Evolutionary conservation across 306 rosid genomes (phyloP).

Genomic region (Medicago ruthenica): DNA sequence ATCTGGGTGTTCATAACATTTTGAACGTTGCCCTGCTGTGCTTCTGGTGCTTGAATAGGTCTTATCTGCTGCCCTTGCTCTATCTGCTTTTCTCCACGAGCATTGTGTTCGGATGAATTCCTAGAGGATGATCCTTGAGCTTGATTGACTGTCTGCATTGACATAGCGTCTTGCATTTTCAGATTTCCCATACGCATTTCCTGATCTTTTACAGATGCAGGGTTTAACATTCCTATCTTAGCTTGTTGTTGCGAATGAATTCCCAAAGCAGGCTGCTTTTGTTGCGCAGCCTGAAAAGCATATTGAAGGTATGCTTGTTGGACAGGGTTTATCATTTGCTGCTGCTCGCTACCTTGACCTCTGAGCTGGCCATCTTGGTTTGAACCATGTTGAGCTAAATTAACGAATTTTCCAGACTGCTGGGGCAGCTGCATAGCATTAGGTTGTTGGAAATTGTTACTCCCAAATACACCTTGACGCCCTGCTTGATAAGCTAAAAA

Average conservation of each 20-base stretch:
- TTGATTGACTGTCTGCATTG: constrained; percentile 71
- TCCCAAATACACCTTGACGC: constrained; percentile 72
- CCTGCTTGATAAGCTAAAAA: constrained; percentile 75
- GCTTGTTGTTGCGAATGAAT: constrained; percentile 84
- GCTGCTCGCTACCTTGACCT: constrained; percentile 84
- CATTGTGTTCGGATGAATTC: constrained; percentile 63
- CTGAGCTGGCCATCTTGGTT: constrained; percentile 71
- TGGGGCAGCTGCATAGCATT: constrained; percentile 73
- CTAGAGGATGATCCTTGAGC: constrained; percentile 75
- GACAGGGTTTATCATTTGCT: constrained; percentile 75
- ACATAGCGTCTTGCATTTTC: constrained; percentile 85
- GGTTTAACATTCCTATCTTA: constrained; percentile 76
- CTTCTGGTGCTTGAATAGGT: constrained; percentile 73
- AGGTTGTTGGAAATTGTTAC: constrained; percentile 69
- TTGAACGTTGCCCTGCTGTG: constrained; percentile 65
- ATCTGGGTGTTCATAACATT: constrained; percentile 72
- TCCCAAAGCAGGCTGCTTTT: constrained; percentile 73
- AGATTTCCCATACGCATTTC: constrained; percentile 80
- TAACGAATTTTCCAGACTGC: constrained; percentile 75
- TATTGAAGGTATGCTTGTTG: constrained; percentile 94
- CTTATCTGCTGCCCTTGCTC: constrained; percentile 77
- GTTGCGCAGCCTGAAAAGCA: constrained; percentile 89
- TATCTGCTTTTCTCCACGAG: constrained; percentile 76
- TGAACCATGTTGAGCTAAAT: constrained; percentile 70
- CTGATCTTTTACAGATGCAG: constrained; percentile 78